Evolutionary conservation across 2,329 filamentous ascomycete species (phyloP), one percentile per base, ranked within the genome.

Genomic region (Tympanopsis confertula): DNA sequence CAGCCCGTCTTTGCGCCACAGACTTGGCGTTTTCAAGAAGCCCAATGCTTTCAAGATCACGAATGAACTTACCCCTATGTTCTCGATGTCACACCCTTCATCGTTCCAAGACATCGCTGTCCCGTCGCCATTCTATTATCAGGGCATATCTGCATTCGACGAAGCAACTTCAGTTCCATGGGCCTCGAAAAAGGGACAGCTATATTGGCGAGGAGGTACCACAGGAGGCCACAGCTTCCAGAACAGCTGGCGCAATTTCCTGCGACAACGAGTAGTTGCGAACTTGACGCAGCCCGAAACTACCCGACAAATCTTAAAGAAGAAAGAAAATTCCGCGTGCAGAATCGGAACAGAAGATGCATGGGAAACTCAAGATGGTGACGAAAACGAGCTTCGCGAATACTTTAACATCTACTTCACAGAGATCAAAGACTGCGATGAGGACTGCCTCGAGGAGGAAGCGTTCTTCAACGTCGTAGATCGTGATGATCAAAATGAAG

Each of bases 91-190:
- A 53, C 96, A 96, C 56, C 81, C 95, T 45, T 93, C 85, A 3
- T 86, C 81, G n/a, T 96, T 87, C 57, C 78, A 84, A 42, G 89
- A 98, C 55, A 89, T 98, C 20, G 57, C 95, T n/a, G 96, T 94
- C 53, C 91, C 91, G 0, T 91, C 86, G 17, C 91, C 89, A 0
- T 96, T 91, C 91, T 96, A 98, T 61, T 96, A n/a, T n/a, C n/a
- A n/a, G n/a, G n/a, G n/a, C n/a, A n/a, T n/a, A n/a, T n/a, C n/a
- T n/a, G n/a, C n/a, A n/a, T n/a, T n/a, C n/a, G n/a, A n/a, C n/a
- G n/a, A n/a, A n/a, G n/a, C n/a, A n/a, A n/a, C n/a, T n/a, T n/a
- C n/a, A n/a, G n/a, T n/a, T n/a, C n/a, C n/a, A n/a, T n/a, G n/a
- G n/a, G n/a, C n/a, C n/a, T n/a, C n/a, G n/a, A n/a, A n/a, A n/a